Evolutionary conservation across 1,284 basidiomycete species (phyloP), one percentile per base, ranked within the genome.

Genomic region (Schizophyllum commune): DNA sequence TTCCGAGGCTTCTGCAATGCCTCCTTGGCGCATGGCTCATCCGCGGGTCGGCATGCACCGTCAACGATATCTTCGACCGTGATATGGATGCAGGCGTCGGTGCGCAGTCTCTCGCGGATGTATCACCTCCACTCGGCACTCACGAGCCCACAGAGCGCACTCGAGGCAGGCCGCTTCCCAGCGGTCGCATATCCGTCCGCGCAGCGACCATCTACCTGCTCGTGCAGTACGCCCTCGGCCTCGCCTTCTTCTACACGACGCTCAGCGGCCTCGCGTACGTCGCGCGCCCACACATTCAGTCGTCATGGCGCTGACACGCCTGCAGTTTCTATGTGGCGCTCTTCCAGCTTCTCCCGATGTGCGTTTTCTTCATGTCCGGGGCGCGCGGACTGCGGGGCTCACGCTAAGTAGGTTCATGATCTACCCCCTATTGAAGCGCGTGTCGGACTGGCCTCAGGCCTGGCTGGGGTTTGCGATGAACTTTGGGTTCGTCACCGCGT

Each of bases 361-460:
- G 65, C 66, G 17, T 15, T 58, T n/a, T 53, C 9, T n/a, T 53
- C 9, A 20, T 21, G 55, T 22, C 11, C 39, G 54, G 57, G 7
- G 20, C 47, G 33, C 17, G 5, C 22, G 39, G 9, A n/a, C 47
- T 15, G 22, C 22, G 33, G 55, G 20, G 33, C 57, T 59, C 47
- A 58, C 39, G 7, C 11, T 9, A 2, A 51, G 33, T 51, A 77
- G 76, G 58, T 77, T 77, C 64, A 71, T 74, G 11, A 72, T 83
- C 54, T 83, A 83, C 68, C 82, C 82, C 4, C 71, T 83, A 5
- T 68, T 82, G 56, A 83, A 83, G 65, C 74, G 81, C 5, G 68
- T 77, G 27, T 83, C 92, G 0, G 82, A 93, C 71, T 93, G 91
- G 84, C 91, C 92, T 7, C 92, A 94, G 71, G 80, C 89, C 15